phyloP scores from a whole-genome alignment of 768 basidiomycete species.

The Mycena galopus region DNA sequence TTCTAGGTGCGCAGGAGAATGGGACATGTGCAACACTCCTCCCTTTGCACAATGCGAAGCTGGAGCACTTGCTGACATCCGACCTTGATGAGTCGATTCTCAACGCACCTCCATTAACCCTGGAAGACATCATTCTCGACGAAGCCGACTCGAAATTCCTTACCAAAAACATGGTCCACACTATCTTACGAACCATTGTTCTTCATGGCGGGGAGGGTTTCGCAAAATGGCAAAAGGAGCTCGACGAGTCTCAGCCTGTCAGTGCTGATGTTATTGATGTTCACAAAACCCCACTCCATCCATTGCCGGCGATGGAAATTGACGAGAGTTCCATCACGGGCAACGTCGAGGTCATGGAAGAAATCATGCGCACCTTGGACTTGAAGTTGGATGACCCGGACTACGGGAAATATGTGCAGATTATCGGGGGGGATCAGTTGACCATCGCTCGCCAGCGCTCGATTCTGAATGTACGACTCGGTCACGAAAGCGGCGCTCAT shows the following conservation, averaged over 20 bases:
- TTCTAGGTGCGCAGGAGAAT: slow-evolving; percentile 42
- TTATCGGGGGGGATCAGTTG: slow-evolving; percentile 38
- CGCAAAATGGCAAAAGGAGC: slow-evolving; percentile 5
- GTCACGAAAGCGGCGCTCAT: too few relatives aligned
- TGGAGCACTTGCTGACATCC: slow-evolving; percentile 34
- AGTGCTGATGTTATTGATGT: slow-evolving; percentile 25
- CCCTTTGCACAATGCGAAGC: slow-evolving; percentile 31
- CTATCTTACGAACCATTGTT: slow-evolving; percentile 33
- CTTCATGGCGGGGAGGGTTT: slow-evolving; percentile 31
- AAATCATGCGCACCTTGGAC: slow-evolving; percentile 18
- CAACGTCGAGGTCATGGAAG: slow-evolving; percentile 37
- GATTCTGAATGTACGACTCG: too few relatives aligned
- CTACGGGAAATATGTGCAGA: slow-evolving; percentile 13
- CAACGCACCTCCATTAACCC: slow-evolving; percentile 34
- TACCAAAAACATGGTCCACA: slow-evolving; percentile 19
- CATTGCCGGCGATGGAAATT: slow-evolving; percentile 31
- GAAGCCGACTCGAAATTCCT: slow-evolving; percentile 24
- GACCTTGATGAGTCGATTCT: slow-evolving; percentile 35
- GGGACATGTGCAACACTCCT: slow-evolving; percentile 46
- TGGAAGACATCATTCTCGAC: slow-evolving; percentile 38
- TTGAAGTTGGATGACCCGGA: slow-evolving; percentile 12
- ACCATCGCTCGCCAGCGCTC: slow-evolving; percentile 33
- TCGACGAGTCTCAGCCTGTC: slow-evolving; percentile 19
- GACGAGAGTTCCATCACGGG: slow-evolving; percentile 36
- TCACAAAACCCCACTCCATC: slow-evolving; percentile 29